These are phyloP conservation scores for Cryptococcus amylolentus DNA, from an alignment of 1,284 basidiomycete species.

Conservation along the genomic window DNA sequence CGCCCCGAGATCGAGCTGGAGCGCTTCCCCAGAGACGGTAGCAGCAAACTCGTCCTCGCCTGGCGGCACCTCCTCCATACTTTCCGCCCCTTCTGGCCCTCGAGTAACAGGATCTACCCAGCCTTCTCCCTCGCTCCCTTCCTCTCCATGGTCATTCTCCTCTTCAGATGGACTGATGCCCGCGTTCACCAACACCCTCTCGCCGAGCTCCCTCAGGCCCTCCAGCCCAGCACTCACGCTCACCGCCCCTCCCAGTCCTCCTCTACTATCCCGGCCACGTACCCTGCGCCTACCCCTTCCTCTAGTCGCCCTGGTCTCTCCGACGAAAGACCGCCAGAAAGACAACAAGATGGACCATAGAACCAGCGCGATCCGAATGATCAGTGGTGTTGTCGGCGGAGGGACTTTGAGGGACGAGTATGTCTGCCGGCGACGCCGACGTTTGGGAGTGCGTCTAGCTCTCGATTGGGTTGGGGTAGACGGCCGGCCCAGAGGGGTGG, in stretches of 20 bases:
- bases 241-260: not conserved
- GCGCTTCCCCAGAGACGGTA: slow-evolving; percentile 5
- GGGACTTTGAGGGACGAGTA: slow-evolving; percentile 39
- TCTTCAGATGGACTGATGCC: slow-evolving; percentile 3
- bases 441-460: slow-evolving; percentile 2
- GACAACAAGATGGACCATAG: slow-evolving; percentile 43
- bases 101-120: slow-evolving; percentile 47
- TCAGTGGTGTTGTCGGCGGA: slow-evolving; percentile 39
- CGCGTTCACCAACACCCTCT: slow-evolving; percentile 15
- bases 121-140: slow-evolving; percentile 15
- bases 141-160: slow-evolving; percentile 10
- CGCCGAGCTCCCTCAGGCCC: slow-evolving; percentile 14
- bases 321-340: slow-evolving; percentile 45
- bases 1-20: not conserved
- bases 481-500: slow-evolving; percentile 1
- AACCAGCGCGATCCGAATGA: slow-evolving; percentile 38
- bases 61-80: slow-evolving; percentile 11
- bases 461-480: slow-evolving; percentile 1
- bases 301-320: slow-evolving; percentile 41
- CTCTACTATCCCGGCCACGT: not conserved
- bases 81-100: slow-evolving; percentile 23
- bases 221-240: slow-evolving; percentile 1
- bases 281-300: slow-evolving; percentile 8
- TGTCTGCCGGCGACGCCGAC: slow-evolving; percentile 14
- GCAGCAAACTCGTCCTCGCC: slow-evolving; percentile 25